Evolutionary conservation across 305 asterid species (phyloP).

Genomic region (Euphrasia arctica): DNA sequence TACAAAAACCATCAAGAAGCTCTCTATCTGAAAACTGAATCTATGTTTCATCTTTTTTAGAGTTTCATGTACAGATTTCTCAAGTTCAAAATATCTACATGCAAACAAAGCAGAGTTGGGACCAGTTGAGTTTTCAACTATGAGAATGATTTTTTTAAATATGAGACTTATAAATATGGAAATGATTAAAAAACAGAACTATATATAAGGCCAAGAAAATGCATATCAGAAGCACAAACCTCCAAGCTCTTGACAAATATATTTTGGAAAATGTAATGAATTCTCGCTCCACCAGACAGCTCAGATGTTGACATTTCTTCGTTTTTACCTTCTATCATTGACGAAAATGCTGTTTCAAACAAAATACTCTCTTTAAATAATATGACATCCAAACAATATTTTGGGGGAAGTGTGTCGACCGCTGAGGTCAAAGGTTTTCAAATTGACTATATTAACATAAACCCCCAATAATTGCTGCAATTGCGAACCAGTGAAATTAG

Average conservation of each 20-base stretch:
- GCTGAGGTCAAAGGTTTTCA: background rate
- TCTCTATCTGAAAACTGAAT: no score
- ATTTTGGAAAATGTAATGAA: conserved; percentile 84
- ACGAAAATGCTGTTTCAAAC: conserved; percentile 59
- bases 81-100: background rate
- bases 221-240: conserved; percentile 44
- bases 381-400: conserved; percentile 5
- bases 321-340: conserved; percentile 77
- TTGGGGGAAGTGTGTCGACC: background rate
- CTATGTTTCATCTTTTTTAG: no score
- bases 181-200: conserved; percentile 7
- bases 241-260: conserved; percentile 85
- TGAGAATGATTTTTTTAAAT: conserved; percentile 1
- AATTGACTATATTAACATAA: background rate
- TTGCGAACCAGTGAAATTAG: conserved; percentile 16
- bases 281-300: conserved; percentile 94
- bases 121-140: background rate
- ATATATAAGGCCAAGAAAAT: conserved; percentile 11
- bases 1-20: no score
- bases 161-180: background rate
- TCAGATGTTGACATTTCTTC: conserved; percentile 89
- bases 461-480: conserved; percentile 2
- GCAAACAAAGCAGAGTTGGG: background rate
- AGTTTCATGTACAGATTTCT: conserved; percentile 1
- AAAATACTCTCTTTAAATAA: conserved; percentile 25